Evolutionary conservation across 345 rosid species (phyloP).

Genomic region (Pistacia integerrima): DNA sequence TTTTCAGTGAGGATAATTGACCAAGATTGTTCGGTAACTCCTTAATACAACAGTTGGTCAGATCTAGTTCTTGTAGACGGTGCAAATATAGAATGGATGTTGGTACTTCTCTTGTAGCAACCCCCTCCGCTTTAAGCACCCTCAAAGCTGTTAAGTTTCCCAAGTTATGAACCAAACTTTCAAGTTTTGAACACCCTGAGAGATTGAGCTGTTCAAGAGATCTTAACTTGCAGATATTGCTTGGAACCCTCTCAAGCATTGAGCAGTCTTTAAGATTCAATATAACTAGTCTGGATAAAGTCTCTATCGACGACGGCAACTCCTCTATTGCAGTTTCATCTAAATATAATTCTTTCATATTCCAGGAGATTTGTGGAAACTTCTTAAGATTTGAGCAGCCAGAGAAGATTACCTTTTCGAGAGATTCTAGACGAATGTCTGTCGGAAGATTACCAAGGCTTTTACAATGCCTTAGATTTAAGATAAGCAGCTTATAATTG

Average conservation of each 20-base stretch:
- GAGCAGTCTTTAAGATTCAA: slow-evolving; percentile 22
- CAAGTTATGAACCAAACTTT: slow-evolving; percentile 28
- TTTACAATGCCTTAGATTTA: neutral
- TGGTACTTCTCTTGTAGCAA: neutral
- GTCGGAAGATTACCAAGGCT: too few relatives aligned
- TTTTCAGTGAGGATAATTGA: slow-evolving; percentile 24
- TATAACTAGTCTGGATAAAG: neutral
- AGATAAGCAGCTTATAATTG: neutral
- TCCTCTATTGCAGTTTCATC: slow-evolving; percentile 31
- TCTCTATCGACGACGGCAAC: neutral
- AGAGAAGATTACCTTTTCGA: too few relatives aligned
- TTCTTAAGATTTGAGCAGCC: slow-evolving; percentile 2
- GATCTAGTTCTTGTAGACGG: slow-evolving; percentile 26
- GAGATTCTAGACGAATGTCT: too few relatives aligned
- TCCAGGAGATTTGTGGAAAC: slow-evolving; percentile 3
- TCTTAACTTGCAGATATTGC: slow-evolving; percentile 25
- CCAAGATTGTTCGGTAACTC: slow-evolving; percentile 34
- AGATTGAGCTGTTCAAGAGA: slow-evolving; percentile 31
- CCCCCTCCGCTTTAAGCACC: slow-evolving; percentile 26
- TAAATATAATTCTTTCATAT: neutral
- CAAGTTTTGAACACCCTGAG: slow-evolving; percentile 30
- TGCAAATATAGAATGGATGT: slow-evolving; percentile 27
- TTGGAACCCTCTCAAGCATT: slow-evolving; percentile 26
- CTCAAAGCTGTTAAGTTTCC: slow-evolving; percentile 27
- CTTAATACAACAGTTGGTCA: slow-evolving; percentile 24